Evolutionary conservation across 176 grass and related monocot species (phyloP).

Genomic region (Aegilops umbellulata): DNA sequence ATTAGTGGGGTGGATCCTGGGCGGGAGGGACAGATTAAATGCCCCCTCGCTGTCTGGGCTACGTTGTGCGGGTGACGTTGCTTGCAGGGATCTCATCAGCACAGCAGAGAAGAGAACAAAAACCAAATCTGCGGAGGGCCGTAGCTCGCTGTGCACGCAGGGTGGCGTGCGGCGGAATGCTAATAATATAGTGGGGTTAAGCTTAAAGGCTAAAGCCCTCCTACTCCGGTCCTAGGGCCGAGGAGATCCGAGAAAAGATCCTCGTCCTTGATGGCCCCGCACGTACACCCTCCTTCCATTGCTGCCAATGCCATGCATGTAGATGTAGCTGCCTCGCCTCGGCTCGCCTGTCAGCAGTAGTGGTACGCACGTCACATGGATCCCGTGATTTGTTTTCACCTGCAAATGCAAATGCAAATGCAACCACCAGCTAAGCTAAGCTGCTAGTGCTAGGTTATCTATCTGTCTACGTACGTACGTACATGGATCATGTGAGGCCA

Average conservation of each 20-base stretch:
- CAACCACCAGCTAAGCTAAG: constrained; percentile 6
- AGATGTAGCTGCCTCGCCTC: not conserved
- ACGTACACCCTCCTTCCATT: not conserved
- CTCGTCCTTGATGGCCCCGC: not conserved
- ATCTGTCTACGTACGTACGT: not conserved
- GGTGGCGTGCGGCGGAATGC: not conserved
- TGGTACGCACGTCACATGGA: not conserved
- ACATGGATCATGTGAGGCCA: too few relatives aligned
- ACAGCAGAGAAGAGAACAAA: not conserved
- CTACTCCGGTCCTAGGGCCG: not conserved
- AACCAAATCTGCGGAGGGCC: not conserved
- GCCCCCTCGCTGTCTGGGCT: not conserved
- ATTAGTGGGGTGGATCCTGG: not conserved
- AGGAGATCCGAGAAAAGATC: not conserved
- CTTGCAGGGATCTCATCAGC: not conserved
- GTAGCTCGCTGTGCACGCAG: not conserved
- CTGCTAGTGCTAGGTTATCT: not conserved
- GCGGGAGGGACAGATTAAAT: not conserved
- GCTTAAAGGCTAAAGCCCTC: not conserved
- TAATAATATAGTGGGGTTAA: not conserved
- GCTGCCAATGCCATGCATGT: not conserved
- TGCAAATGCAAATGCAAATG: not conserved
- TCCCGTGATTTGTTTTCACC: not conserved
- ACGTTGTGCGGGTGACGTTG: not conserved
- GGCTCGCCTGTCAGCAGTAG: not conserved